Evolutionary conservation across 2,329 filamentous ascomycete species (phyloP).

Genomic region (Fusarium sp.): DNA sequence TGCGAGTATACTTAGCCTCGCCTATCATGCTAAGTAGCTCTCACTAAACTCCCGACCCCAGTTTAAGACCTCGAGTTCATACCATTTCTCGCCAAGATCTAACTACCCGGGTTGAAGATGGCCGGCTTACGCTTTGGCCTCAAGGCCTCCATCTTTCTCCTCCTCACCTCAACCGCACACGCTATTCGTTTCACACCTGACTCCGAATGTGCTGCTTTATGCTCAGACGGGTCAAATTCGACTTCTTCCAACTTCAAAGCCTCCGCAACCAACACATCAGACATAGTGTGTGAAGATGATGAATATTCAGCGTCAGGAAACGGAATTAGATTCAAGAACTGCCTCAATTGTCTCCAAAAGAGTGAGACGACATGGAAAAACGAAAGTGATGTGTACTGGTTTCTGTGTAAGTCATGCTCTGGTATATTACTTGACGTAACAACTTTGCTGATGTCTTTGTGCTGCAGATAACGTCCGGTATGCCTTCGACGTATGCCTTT

Average conservation of each 20-base stretch:
- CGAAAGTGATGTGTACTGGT: slow-evolving; percentile 51
- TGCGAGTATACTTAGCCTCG: neutral
- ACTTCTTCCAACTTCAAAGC: slow-evolving; percentile 48
- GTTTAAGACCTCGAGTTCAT: neutral
- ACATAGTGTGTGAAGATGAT: slow-evolving; percentile 59
- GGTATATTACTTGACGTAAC: neutral
- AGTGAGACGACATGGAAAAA: slow-evolving; percentile 47
- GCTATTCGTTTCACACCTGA: slow-evolving; percentile 58
- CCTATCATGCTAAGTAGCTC: slow-evolving; percentile 12
- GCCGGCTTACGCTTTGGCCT: neutral
- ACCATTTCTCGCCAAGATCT: neutral
- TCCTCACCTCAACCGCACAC: neutral
- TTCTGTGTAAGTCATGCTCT: slow-evolving; percentile 55
- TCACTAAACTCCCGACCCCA: neutral
- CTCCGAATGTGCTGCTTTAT: slow-evolving; percentile 61
- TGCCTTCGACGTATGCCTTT: slow-evolving; percentile 60
- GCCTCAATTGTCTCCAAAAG: slow-evolving; percentile 58
- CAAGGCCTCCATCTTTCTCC: neutral
- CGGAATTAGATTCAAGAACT: slow-evolving; percentile 61
- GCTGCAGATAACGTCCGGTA: slow-evolving; percentile 62
- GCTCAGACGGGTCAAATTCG: slow-evolving; percentile 53
- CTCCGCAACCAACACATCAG: slow-evolving; percentile 57
- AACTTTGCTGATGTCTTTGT: neutral
- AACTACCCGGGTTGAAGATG: neutral
- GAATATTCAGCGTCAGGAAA: slow-evolving; percentile 50